Evolutionary conservation across 2,329 filamentous ascomycete species (phyloP), one percentile per base, ranked within the genome.

Genomic region (Aspergillus arachidicola): DNA sequence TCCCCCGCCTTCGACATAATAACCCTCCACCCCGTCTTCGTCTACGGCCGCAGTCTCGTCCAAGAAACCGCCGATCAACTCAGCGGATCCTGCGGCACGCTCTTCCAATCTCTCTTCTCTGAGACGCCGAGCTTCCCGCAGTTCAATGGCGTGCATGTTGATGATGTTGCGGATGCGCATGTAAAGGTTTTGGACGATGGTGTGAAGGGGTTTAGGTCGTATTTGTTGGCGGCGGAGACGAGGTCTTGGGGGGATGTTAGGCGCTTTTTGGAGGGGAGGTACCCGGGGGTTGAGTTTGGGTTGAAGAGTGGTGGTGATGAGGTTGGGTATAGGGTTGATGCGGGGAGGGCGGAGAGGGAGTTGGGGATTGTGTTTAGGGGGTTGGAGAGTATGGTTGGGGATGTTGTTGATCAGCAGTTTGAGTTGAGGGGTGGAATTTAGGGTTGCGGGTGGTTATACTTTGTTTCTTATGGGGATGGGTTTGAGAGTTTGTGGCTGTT

Each of bases 121-220:
- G 65, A 64, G 32, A 46, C 61, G 19, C 65, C 65, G 4, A 7
- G 26, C 6, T 9, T 57, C 6, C 43, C 28, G 5, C 62, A 54
- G 45, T 57, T 53, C 26, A 28, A 36, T 1, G 66, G 65, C 34
- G 70, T 71, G 19, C 67, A 71, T 60, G 62, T 72, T 21, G 56
- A 38, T 1, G 70, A 72, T 53, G 68, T 72, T 2, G 70, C 66
- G 2, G 62, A 66, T 23, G 70, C 68, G 19, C 69, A 72, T 21
- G 56, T 72, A 6, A 61, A 50, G 21, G 64, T 45, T 2, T 28
- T 72, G n/a, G 45, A 64, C 36, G 51, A 43, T 0, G 38, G 41
- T 2, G 36, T 63, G 5, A 6, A 45, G 7, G 50, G 57, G 9
- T 69, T 67, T 2, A 64, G 60, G 46, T 61, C 63, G 50, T 65